Percentiles rank a stretch among this genome's conserved stretches.
Conservation (phyloP, 106 monocot genomes). For the Alisma plantagoaquatica region DNA sequence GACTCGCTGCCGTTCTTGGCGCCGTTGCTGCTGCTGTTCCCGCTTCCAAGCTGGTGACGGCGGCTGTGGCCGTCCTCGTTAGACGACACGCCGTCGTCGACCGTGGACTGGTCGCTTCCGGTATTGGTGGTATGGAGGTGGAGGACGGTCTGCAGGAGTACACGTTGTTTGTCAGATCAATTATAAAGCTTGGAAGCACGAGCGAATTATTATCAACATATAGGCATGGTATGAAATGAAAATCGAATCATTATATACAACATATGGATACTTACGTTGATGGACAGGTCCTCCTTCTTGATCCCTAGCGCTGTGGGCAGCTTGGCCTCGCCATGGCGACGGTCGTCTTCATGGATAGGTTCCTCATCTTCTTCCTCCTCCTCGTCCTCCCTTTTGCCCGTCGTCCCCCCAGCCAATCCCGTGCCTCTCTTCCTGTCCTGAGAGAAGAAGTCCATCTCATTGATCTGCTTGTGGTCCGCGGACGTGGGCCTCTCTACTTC, state of each 20-base stretch:
- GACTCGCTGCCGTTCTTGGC: too few species aligned
- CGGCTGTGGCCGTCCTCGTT: conserved; percentile 17
- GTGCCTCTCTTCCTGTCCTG: conserved; percentile 28
- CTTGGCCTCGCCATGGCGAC: too few species aligned
- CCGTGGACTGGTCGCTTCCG: conserved; percentile 51
- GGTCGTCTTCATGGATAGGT: too few species aligned
- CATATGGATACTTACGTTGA: conserved; percentile 31
- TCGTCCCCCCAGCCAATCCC: too few species aligned
- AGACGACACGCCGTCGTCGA: conserved; percentile 36
- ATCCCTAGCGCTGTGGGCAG: conserved; percentile 9
- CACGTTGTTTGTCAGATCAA: too few species aligned
- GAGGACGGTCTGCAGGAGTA: conserved; percentile 33
- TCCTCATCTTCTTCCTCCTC: too few species aligned
- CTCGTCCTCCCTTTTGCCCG: too few species aligned
- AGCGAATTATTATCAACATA: too few species aligned
- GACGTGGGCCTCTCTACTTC: too few species aligned
- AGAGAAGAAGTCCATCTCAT: conserved; percentile 72
- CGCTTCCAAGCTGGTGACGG: not conserved
- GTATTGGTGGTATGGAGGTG: conserved; percentile 42
- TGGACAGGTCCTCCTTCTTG: conserved; percentile 36
- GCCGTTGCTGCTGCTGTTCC: not conserved
- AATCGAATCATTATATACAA: not conserved
- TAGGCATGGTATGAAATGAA: too few species aligned
- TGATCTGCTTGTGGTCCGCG: not conserved
- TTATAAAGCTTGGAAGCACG: too few species aligned